These are phyloP conservation scores for Myxozyma udenii DNA, from an alignment of 805 yeast genomes.

Conservation along the genomic window DNA sequence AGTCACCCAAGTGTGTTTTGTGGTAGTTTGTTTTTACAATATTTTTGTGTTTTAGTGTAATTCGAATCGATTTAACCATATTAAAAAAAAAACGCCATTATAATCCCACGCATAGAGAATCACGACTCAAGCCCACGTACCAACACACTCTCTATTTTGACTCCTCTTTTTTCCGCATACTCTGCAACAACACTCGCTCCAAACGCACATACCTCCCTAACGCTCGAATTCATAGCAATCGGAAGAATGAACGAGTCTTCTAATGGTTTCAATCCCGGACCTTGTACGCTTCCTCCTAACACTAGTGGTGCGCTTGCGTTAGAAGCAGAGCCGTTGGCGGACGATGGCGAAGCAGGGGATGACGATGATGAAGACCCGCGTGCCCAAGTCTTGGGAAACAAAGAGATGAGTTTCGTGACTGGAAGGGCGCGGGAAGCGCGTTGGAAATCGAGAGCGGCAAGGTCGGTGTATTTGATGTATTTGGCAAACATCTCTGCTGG, in stretches of 20 bases:
- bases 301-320: neutral
- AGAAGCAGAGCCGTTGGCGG: neutral
- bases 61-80: neutral
- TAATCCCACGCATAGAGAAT: no score
- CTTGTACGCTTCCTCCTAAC: constrained; percentile 18
- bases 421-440: constrained; percentile 21
- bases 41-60: neutral
- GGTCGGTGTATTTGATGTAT: constrained; percentile 3
- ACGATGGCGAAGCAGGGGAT: neutral
- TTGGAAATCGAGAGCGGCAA: constrained; percentile 27
- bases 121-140: constrained; percentile 7
- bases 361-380: neutral
- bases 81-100: constrained; percentile 1
- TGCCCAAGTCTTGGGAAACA: constrained; percentile 29
- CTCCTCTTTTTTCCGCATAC: constrained; percentile 35
- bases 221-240: constrained; percentile 39
- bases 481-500: neutral
- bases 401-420: constrained; percentile 9
- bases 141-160: constrained; percentile 50
- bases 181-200: constrained; percentile 39
- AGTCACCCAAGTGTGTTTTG: constrained; percentile 25
- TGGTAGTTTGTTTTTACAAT: constrained; percentile 37
- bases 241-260: constrained; percentile 40
- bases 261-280: constrained; percentile 34
- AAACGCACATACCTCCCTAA: constrained; percentile 44